Evolutionary conservation across 139 green algal species (phyloP).

Genomic region (Pleodorina starrii): DNA sequence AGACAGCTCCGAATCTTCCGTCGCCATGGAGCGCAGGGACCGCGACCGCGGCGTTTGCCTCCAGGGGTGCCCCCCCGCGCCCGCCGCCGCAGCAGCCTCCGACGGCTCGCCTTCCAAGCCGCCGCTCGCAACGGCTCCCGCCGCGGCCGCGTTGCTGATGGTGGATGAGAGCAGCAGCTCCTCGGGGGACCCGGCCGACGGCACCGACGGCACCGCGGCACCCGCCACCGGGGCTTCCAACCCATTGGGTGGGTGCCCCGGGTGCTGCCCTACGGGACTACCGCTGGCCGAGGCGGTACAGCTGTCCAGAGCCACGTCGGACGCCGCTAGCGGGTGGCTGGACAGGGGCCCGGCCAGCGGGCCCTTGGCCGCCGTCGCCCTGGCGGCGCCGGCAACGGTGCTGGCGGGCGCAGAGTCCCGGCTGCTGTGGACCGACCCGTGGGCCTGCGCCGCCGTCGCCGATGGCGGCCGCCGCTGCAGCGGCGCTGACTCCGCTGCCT

Average conservation of each 20-base stretch:
- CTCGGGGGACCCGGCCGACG: no score
- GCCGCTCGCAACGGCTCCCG: neutral
- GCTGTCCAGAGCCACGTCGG: neutral
- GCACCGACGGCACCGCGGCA: no score
- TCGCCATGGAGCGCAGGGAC: neutral
- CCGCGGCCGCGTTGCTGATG: no score
- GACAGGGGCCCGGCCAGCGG: neutral
- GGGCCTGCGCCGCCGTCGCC: no score
- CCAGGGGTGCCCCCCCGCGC: neutral
- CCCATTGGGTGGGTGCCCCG: no score
- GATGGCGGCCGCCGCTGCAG: neutral
- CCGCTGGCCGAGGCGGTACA: neutral
- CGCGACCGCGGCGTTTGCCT: neutral
- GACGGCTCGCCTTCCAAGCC: neutral
- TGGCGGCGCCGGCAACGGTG: neutral
- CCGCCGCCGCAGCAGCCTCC: neutral
- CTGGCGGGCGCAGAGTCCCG: no score
- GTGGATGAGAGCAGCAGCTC: neutral
- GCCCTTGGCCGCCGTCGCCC: neutral
- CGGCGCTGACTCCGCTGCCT: neutral
- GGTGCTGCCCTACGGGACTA: neutral
- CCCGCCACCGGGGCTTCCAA: no score
- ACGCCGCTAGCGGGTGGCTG: neutral
- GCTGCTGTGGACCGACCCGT: no score
- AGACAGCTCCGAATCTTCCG: conserved; percentile 40